Base-by-base conservation (phyloP, 2,329 filamentous ascomycete genomes). In the Sphaceloma murrayae region DNA sequence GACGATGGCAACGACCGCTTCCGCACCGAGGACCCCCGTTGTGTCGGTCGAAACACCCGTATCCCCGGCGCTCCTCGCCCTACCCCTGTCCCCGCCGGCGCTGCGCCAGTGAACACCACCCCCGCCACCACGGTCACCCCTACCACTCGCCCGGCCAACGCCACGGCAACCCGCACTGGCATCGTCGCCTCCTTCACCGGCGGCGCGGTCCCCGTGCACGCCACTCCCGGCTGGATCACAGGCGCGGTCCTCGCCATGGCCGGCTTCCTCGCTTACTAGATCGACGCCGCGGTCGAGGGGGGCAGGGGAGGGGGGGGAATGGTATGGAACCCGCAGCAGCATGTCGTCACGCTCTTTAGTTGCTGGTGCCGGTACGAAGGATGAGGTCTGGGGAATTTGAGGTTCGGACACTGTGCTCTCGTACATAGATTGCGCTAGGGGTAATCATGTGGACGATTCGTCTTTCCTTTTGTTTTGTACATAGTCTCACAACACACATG, bases 131-230 rank as follows among this genome's bases (percentile, higher is more conserved):
- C 11, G 6, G 22, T 17, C 13, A 26, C 34, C 5, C 17, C 34
- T 27, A 40, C 36, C 10, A 40, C 36, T 40, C 24, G 24, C n/a
- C 22, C 36, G 8, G 36, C 36, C 18, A 30, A 30, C 16, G 36
- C 13, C 14, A 40, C 36, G 7, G 36, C 36, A 3, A 40, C 36
- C 16, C 36, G 36, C 24, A 40, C 36, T 30, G 36, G 36, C 14
- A 40, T 40, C 24, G 36, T 19, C 8, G 36, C 36, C n/a, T 40
- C 36, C 24, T 40, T 40, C 36, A 40, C 36, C 19, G 36, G 36
- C 26, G 36, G 22, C 19, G 36, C 36, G 16, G 22, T n/a, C 7
- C 36, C 36, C 9, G 18, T 30, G 36, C 36, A 40, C 24, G 24
- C 26, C 24, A 40, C 36, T 18, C 11, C 36, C 19, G 36, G 36